Conservation (phyloP, 2,329 filamentous ascomycete genomes). For the Laburnicola sp. region DNA sequence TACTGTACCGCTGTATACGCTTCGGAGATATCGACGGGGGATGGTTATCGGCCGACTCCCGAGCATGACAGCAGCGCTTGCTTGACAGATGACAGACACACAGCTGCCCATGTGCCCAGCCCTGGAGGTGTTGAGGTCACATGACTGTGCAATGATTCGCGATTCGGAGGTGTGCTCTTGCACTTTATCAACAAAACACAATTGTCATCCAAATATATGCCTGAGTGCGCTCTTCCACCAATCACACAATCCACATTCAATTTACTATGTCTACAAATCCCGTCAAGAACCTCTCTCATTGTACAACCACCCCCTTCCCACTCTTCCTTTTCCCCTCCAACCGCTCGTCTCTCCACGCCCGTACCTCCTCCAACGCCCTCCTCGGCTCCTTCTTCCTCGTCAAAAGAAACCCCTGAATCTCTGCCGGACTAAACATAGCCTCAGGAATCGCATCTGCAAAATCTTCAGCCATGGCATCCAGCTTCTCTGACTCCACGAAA, state of each 20-base stretch:
- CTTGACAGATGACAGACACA: too few relatives aligned
- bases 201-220: too few relatives aligned
- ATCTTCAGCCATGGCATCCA: conserved; percentile 48
- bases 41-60: too few relatives aligned
- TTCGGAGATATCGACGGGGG: conserved; percentile 1
- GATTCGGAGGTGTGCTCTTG: too few relatives aligned
- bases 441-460: conserved; percentile 55
- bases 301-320: conserved; percentile 20
- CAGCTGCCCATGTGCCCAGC: too few relatives aligned
- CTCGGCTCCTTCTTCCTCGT: conserved; percentile 54
- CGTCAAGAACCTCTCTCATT: not conserved
- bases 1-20: too few relatives aligned
- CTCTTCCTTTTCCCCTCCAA: conserved; percentile 37
- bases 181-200: too few relatives aligned
- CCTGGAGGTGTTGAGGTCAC: too few relatives aligned
- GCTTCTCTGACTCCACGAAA: conserved; percentile 23
- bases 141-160: too few relatives aligned
- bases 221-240: too few relatives aligned
- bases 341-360: conserved; percentile 48
- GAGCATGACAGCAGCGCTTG: too few relatives aligned
- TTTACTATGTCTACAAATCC: not conserved
- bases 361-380: conserved; percentile 49
- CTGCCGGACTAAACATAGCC: conserved; percentile 54
- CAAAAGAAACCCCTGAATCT: conserved; percentile 58
- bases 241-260: too few relatives aligned